phyloP scores from a whole-genome alignment of 2,329 filamentous ascomycete species.

The Rutstroemia sp. region DNA sequence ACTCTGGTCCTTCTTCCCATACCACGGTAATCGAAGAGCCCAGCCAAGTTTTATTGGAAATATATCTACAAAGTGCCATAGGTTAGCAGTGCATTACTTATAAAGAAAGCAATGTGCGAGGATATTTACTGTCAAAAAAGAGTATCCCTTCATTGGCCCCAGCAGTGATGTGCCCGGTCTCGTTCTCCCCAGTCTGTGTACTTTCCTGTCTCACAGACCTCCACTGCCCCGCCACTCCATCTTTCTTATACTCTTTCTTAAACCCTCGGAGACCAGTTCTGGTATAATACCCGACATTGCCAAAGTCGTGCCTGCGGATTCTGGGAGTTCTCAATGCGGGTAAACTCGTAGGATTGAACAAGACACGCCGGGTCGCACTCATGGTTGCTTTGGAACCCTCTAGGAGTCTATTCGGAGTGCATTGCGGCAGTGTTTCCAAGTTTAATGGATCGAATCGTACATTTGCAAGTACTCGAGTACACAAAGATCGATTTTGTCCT shows the following conservation, averaged over 20 bases:
- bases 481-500: no score
- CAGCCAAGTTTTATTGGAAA: slow-evolving; percentile 73
- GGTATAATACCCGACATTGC: slow-evolving; percentile 14
- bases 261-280: slow-evolving; percentile 10
- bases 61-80: slow-evolving; percentile 50
- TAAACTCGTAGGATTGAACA: slow-evolving; percentile 31
- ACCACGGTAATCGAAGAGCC: slow-evolving; percentile 45
- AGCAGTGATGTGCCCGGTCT: slow-evolving; percentile 75
- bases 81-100: background rate
- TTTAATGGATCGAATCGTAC: no score
- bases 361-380: slow-evolving; percentile 23
- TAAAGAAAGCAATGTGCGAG: background rate
- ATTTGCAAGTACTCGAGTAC: no score
- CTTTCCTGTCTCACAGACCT: slow-evolving; percentile 35
- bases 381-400: slow-evolving; percentile 11
- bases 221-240: slow-evolving; percentile 9
- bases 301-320: slow-evolving; percentile 18
- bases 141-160: slow-evolving; percentile 72
- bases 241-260: slow-evolving; percentile 10
- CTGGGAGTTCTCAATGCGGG: slow-evolving; percentile 25
- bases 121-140: slow-evolving; percentile 76
- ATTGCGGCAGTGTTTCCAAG: no score
- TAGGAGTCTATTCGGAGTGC: no score
- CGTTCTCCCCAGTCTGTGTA: slow-evolving; percentile 48
- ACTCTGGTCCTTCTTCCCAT: slow-evolving; percentile 30